Evolutionary conservation across 164 flowering plant genomes (phyloP).

Genomic region (Magnolia changhungtana): DNA sequence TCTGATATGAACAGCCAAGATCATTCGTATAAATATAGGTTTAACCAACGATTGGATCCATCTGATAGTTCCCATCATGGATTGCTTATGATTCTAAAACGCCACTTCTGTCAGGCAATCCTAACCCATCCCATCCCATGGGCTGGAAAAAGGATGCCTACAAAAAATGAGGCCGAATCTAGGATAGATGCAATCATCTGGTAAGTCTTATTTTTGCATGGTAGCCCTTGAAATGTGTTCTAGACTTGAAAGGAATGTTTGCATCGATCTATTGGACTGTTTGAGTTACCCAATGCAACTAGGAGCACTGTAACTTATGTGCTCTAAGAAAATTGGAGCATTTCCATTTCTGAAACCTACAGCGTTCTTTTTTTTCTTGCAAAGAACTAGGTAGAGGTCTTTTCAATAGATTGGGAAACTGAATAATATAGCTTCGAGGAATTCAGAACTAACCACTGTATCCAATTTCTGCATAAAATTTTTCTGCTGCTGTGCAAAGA

Average conservation of each 20-base stretch:
- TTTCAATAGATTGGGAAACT: not conserved
- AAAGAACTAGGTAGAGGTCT: not conserved
- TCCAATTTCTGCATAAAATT: constrained; percentile 21
- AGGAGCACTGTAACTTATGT: not conserved
- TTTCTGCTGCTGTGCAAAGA: constrained; percentile 48
- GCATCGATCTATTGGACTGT: not conserved
- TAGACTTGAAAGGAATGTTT: not conserved
- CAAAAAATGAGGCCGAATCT: too few relatives aligned
- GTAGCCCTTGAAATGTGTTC: not conserved
- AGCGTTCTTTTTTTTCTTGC: not conserved
- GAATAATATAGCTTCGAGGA: not conserved
- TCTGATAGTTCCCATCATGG: too few relatives aligned
- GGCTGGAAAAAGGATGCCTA: too few relatives aligned
- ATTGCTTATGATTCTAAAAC: too few relatives aligned
- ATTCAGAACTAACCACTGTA: constrained; percentile 11
- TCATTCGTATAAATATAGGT: too few relatives aligned
- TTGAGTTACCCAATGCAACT: not conserved
- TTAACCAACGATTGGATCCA: too few relatives aligned
- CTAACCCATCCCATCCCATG: too few relatives aligned
- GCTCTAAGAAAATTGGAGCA: not conserved
- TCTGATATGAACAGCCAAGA: too few relatives aligned
- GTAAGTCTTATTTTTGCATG: not conserved
- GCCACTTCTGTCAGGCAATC: too few relatives aligned
- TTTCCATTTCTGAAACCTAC: not conserved
- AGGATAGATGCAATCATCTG: not conserved